Evolutionary conservation across 768 basidiomycete species (phyloP), one percentile per base, ranked within the genome.

Genomic region (Suillus americanus): DNA sequence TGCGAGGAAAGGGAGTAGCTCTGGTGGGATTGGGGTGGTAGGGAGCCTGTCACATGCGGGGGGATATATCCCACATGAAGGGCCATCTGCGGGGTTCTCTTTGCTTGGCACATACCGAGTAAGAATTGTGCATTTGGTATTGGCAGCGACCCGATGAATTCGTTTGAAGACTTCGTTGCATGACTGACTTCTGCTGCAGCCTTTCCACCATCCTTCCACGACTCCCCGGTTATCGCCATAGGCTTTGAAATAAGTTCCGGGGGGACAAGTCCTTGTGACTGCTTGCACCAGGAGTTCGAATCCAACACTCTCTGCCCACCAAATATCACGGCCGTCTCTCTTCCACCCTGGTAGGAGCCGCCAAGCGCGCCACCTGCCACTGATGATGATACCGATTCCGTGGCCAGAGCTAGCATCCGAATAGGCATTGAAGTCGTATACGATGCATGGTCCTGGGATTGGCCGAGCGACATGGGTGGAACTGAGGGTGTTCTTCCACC

Each of bases 231-330:
- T 77, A 60, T 76, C 72, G 0, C 74, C 68, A 20, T 48, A 67
- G 12, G 54, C 66, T 18, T 43, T 61, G 25, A 65, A 61, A 30
- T 48, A 28, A 61, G n/a, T 37, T 20, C 50, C 40, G 28, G 65
- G 10, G 54, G 43, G 14, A 38, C 28, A 16, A n/a, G 54, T 3
- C 37, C 60, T 12, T 23, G 63, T 14, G 64, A 73, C 53, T 45
- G 68, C 46, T 4, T n/a, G 59, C 37, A 76, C 67, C 37, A 82
- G 78, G 28, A 83, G 66, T 37, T 81, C 72, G 65, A 84, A 82
- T 0, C 80, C 80, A 18, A 84, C 69, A 0, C 80, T 80, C 68
- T 85, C 82, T 13, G 81, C 81, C 82, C 83, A 85, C 0, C 70
- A 70, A 61, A 85, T 85, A 62, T 83, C 79, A 0, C 74, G 41